Base-by-base conservation (phyloP, 192 early-diverging fungal genomes). In the Backusella circina region DNA sequence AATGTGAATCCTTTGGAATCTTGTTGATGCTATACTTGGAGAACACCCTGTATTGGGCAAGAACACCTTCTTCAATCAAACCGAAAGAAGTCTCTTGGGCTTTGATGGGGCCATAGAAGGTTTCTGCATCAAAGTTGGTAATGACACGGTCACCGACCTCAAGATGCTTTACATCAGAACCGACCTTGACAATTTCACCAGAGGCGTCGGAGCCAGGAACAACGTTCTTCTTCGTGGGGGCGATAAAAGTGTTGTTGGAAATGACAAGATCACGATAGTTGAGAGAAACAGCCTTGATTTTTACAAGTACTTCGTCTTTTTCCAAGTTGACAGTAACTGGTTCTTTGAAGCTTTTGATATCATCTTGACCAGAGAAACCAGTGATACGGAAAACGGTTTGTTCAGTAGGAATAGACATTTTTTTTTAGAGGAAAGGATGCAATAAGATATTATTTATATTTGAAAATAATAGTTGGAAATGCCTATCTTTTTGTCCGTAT, bases 141-240 rank as follows among this genome's bases (percentile, higher is more conserved):
- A 47, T 47, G 44, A 47, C 44, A 47, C 44, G 44, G 31, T 77
- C 75, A 8, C 75, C 75, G 16, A 67, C 65, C 12, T 64, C 65
- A 23, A 77, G 21, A 0, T 41, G 16, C 10, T 38, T 66, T 4
- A 77, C 75, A 16, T 12, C n/a, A 33, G 75, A 64, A 12, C 75
- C 75, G 2, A 77, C 37, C 51, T 77, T 32, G 30, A 47, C 37
- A 0, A 77, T 51, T 16, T 32, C 64, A 66, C 75, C 75, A 13
- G 69, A 31, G 12, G 37, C 69, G 18, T 77, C 75, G 2, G 75
- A 77, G 38, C 75, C 69, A 12, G 75, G 75, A 9, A 76, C 35
- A 44, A 66, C 33, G 35, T 54, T 39, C 16, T 69, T 33, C 30
- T 69, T 69, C 30, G 70, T 37, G 1, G 66, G 66, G 16, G 31